Evolutionary conservation across 2,329 filamentous ascomycete genomes (phyloP).

Genomic region (Curvularia verruculosa): DNA sequence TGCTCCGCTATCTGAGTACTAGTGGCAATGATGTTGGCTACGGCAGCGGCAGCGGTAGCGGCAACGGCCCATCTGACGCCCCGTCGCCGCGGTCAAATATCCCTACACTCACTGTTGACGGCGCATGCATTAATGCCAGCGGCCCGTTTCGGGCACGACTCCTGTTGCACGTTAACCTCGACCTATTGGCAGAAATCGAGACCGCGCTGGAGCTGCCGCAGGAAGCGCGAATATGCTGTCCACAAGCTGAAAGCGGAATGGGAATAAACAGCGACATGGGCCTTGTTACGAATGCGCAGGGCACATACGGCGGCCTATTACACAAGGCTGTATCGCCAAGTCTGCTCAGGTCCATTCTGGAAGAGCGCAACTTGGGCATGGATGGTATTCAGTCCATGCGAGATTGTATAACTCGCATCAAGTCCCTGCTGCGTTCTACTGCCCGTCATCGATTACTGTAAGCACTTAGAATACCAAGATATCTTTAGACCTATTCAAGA

Average conservation of each 20-base stretch:
- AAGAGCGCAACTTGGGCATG: conserved; percentile 1
- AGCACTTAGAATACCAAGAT: background rate
- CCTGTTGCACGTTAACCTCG: background rate
- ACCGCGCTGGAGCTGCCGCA: background rate
- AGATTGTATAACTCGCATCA: conserved; percentile 1
- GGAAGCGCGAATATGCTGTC: conserved; percentile 1
- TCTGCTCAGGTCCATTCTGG: conserved; percentile 1
- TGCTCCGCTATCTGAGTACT: background rate
- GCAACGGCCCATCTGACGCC: background rate
- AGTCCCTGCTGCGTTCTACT: background rate
- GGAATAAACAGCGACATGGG: background rate
- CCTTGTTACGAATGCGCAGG: background rate
- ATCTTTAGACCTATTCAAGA: background rate
- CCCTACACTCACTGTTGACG: background rate
- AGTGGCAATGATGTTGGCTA: background rate
- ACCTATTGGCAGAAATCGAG: conserved; percentile 2
- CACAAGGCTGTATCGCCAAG: conserved; percentile 1
- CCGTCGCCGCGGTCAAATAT: background rate
- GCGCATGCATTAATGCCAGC: background rate
- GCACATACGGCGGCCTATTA: background rate
- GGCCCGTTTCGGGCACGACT: background rate
- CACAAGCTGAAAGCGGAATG: background rate
- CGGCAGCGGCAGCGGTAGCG: background rate
- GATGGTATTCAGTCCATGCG: conserved; percentile 5
- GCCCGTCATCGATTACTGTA: background rate